Base-by-base conservation (phyloP, 805 yeast species). In the Saturnispora besseyi region DNA sequence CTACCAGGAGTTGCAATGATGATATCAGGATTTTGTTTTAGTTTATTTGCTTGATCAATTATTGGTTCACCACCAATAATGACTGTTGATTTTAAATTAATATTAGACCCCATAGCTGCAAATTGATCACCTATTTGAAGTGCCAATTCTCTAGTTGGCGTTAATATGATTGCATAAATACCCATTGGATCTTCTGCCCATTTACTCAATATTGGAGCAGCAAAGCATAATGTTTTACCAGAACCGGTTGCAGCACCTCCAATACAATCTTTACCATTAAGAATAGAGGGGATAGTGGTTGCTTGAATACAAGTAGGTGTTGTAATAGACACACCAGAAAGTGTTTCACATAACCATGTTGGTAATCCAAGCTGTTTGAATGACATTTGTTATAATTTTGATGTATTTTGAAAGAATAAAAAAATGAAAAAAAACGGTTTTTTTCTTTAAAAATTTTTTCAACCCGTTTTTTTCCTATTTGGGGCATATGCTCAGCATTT, bases 161-260 rank as follows among this genome's bases (percentile, higher is more conserved):
- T 93, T 50, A 93, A 66, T 1, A 93, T 77, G 2, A 93, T 69
- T 3, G 97, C 99, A 66, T 74, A 93, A 36, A 93, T 85, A 1
- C 97, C 99, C 65, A 77, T 77, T 1, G 99, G 99, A 63, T 93
- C 98, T 56, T 83, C 85, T 0, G 97, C 86, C 96, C 98, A 93
- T 61, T 84, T 76, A 1, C 95, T 80, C 50, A 93, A 71, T 87
- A 93, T 91, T 2, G 99, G 99, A n/a, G 88, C 95, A 1, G 91
- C 98, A 74, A 93, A 93, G 1, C 98, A 96, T 22, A 93, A 81
- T 1, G 99, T 93, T 64, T 93, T 93, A 77, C 99, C 99, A 15
- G 95, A 84, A 67, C 99, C 99, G 0, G 99, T 93, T 65, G 86
- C 86, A 31, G 99, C 99, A 41, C 99, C 99, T 46, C 99, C 99